phyloP scores from a whole-genome alignment of 1,284 basidiomycete genomes.

The Sanghuangporus baumii region DNA sequence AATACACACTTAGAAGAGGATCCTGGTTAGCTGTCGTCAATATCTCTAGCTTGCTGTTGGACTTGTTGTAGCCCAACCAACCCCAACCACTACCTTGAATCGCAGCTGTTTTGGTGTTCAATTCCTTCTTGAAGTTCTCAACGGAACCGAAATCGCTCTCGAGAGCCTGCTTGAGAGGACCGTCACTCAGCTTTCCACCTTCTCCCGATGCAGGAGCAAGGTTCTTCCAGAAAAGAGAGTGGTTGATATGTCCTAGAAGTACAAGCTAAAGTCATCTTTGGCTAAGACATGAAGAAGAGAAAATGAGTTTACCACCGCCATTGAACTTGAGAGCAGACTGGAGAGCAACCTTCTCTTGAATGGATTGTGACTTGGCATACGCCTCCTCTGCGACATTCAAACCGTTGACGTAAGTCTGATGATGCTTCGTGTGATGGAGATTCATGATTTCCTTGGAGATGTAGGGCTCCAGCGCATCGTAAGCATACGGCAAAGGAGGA shows the following conservation, averaged over 20 bases:
- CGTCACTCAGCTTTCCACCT: constrained; percentile 65
- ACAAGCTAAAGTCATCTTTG: not conserved
- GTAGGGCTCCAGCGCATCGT: constrained; percentile 79
- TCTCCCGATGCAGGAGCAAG: constrained; percentile 61
- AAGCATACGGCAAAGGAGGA: constrained; percentile 85
- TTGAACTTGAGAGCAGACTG: constrained; percentile 89
- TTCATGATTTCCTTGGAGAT: constrained; percentile 84
- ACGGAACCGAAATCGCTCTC: constrained; percentile 82
- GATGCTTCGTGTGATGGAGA: constrained; percentile 95
- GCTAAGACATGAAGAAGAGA: not conserved
- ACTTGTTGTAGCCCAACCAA: constrained; percentile 82
- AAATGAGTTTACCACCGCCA: constrained; percentile 64
- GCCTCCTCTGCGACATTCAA: constrained; percentile 89
- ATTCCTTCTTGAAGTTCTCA: constrained; percentile 66
- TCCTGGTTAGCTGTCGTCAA: constrained; percentile 96
- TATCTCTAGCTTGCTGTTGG: constrained; percentile 77
- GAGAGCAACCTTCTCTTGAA: constrained; percentile 81
- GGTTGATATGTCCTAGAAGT: constrained; percentile 75
- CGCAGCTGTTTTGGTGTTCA: constrained; percentile 86
- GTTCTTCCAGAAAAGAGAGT: constrained; percentile 98
- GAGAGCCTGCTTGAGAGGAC: constrained; percentile 79
- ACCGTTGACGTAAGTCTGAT: constrained; percentile 89
- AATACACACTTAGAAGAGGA: constrained; percentile 68
- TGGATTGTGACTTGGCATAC: constrained; percentile 60
- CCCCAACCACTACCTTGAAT: constrained; percentile 99